A percentile compares a stretch with the other conserved stretches of the same genome.
Evolutionary conservation across 2,329 filamentous ascomycete species (phyloP).

Genomic region (Ceratocystiopsis sp.): DNA sequence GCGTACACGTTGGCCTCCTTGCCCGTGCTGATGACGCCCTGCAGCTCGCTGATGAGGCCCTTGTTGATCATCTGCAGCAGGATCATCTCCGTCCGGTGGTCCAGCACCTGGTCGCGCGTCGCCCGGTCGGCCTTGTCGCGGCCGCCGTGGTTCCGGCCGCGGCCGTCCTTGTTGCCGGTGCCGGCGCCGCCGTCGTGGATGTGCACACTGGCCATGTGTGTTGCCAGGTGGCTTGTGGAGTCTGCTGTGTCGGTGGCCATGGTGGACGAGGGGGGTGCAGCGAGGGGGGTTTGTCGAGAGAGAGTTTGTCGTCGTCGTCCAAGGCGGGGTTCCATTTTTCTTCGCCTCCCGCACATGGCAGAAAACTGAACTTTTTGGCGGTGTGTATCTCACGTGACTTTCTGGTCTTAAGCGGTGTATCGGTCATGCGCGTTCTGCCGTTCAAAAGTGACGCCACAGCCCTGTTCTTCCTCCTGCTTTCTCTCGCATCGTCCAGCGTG

Average conservation of each 20-base stretch:
- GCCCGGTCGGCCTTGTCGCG: slow-evolving; percentile 77
- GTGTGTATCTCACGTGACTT: too few relatives aligned
- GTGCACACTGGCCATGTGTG: slow-evolving; percentile 6
- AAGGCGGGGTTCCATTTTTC: background rate
- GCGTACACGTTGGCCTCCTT: slow-evolving; percentile 99
- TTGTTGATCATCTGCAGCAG: slow-evolving; percentile 91
- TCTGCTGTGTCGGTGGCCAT: slow-evolving; percentile 4
- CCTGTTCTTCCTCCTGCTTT: too few relatives aligned
- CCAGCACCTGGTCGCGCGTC: slow-evolving; percentile 86
- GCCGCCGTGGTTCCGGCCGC: slow-evolving; percentile 1
- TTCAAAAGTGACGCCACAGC: too few relatives aligned
- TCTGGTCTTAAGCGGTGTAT: too few relatives aligned
- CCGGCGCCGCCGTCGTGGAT: slow-evolving; percentile 6
- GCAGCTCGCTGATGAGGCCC: slow-evolving; percentile 73
- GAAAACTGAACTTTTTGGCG: too few relatives aligned
- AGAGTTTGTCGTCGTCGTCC: too few relatives aligned
- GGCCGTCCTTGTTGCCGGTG: slow-evolving; percentile 5
- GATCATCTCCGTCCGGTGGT: slow-evolving; percentile 89
- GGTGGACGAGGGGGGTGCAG: background rate
- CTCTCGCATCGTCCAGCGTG: too few relatives aligned
- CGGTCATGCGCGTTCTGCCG: too few relatives aligned
- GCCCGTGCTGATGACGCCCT: slow-evolving; percentile 88
- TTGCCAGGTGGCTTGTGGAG: slow-evolving; percentile 1
- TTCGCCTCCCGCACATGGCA: too few relatives aligned
- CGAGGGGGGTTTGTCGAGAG: too few relatives aligned